Base-by-base conservation (phyloP, 2,329 filamentous ascomycete species). In the Fusarium sp. region DNA sequence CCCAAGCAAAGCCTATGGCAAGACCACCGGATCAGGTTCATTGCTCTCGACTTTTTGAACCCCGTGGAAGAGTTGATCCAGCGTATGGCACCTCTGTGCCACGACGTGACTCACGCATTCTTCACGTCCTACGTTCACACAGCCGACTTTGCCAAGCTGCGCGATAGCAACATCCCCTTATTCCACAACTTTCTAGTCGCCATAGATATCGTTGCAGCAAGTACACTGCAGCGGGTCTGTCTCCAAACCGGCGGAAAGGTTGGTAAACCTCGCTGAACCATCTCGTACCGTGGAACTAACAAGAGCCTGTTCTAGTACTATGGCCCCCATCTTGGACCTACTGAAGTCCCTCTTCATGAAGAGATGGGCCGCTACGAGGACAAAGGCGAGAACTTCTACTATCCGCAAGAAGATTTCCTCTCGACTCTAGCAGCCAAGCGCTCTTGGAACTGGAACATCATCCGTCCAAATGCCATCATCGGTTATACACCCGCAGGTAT, bases 181-280 rank as follows among this genome's bases (percentile, higher is more conserved):
- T 74, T 74, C 28, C 60, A 57, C 33, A 74, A 72, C 10, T 74
- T 74, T 38, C 62, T 74, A 1, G 60, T 67, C 11, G 64, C 71
- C 4, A 67, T 62, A n/a, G 71, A 74, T 12, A 67, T 60, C 11
- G 66, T 74, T 37, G 69, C 71, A 19, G 71, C 62, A 3, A 67
- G 59, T 10, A 62, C 62, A 4, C 52, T 74, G 12, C 56, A 74
- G 35, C 69, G 71, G 2, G 66, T 74, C 19, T 72, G 69, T 57
- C 50, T 74, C 21, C 63, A 65, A 32, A 74, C 71, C 38, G 69
- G 71, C 15, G 71, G 71, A 33, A 74, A 74, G 40, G 71, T 74
- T 28, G 28, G 59, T 3, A 28, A 18, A 47, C 4, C 1, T 23
- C 16, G 15, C 43, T 10, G 7, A 21, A 19, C 13, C 3, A 21